Conservation (phyloP, 75 land plant species). For the Pinus taeda region DNA sequence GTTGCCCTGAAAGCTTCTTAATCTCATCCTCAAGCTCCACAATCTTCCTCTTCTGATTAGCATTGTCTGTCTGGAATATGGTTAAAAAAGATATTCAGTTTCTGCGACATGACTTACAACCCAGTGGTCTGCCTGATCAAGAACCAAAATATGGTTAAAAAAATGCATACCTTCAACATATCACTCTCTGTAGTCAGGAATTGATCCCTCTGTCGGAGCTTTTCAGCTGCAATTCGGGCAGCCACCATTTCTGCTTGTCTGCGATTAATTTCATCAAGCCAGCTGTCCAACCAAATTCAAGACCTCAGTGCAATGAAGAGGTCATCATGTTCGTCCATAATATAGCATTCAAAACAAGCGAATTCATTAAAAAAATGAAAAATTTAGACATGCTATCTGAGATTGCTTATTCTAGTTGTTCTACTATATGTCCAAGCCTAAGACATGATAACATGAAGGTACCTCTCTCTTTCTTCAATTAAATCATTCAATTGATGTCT, state of each 20-base stretch:
- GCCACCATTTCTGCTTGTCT: slow-evolving; percentile 80
- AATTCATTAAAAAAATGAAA: too few species aligned
- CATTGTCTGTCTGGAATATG: slow-evolving; percentile 56
- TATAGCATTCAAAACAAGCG: background rate
- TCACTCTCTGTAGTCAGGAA: slow-evolving; percentile 73
- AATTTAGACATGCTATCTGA: background rate
- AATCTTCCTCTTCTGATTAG: slow-evolving; percentile 53
- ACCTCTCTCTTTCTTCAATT: slow-evolving; percentile 87
- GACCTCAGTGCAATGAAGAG: background rate
- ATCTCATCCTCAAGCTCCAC: slow-evolving; percentile 80
- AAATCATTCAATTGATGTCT: slow-evolving; percentile 65
- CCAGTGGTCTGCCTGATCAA: too few species aligned
- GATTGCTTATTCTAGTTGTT: background rate
- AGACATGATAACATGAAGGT: background rate
- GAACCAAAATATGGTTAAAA: background rate
- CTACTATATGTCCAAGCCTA: background rate
- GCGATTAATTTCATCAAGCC: slow-evolving; percentile 84
- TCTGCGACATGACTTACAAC: background rate
- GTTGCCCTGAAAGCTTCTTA: slow-evolving; percentile 82
- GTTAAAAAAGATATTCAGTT: background rate
- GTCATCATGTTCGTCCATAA: background rate
- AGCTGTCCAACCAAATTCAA: slow-evolving; percentile 37
- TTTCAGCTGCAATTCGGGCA: slow-evolving; percentile 66
- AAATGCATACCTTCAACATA: slow-evolving; percentile 62
- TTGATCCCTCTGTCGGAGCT: slow-evolving; percentile 67